Base-by-base conservation (phyloP, 2,329 filamentous ascomycete genomes). In the Xylaria sp. region DNA sequence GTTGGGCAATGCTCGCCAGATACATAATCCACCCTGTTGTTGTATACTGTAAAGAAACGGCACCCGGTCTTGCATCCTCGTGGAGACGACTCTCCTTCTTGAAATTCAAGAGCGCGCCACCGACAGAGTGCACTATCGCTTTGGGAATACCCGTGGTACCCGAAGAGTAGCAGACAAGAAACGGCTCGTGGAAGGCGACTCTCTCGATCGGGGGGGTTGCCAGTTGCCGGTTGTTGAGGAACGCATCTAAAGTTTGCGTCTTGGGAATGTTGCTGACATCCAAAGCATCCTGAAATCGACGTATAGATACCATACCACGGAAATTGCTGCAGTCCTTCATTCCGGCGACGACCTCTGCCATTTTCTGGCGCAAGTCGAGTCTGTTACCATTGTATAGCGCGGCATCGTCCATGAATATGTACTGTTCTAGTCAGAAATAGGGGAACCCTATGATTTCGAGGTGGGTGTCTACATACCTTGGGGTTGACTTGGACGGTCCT, bases 11-110 rank as follows among this genome's bases (percentile, higher is more conserved):
- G 44, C 85, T 87, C 2, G 84, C 81, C 9, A 94, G 82, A 77
- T 95, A 96, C 93, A 97, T 97, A 80, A 97, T 96, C 93, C 93
- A 97, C 0, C 92, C 91, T 0, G 91, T 93, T 0, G 89, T 91
- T 0, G 89, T 88, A 75, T 86, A 88, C 77, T 89, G 86, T 66
- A 89, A 72, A 0, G 79, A 76, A 1, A 87, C 82, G 51, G 79
- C 81, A n/a, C 80, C 75, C 0, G 81, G 73, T 0, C 71, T 76
- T 4, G 80, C 65, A 33, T 82, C 80, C 57, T 85, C 82, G 74
- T 88, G 86, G 31, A 88, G 77, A 2, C 77, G 79, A 0, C 81
- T 83, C 77, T 97, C 93, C 76, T 94, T 88, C 69, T 73, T 75
- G 15, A 75, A 74, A 70, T 79, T 85, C 28, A 93, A 70, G 36